Conservation (phyloP, 768 basidiomycete species). For the Mycena filopes region DNA sequence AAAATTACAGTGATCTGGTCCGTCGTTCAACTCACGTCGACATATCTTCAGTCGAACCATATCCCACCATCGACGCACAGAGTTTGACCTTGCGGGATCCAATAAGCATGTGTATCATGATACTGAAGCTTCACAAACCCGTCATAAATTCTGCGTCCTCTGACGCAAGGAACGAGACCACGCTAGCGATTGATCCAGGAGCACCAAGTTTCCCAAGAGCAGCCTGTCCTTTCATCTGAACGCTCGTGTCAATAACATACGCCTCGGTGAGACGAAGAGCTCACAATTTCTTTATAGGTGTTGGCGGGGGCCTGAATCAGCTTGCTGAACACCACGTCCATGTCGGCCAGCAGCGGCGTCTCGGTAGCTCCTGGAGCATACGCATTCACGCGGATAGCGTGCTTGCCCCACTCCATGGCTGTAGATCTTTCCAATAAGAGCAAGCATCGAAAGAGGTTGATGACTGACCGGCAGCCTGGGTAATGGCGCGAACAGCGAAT, state of each 20-base stretch:
- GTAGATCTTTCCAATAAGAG: background rate
- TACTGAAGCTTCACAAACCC: background rate
- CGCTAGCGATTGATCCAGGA: background rate
- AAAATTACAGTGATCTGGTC: too few relatives aligned
- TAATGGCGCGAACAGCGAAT: slow-evolving; percentile 30
- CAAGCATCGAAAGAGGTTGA: background rate
- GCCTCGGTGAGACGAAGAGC: background rate
- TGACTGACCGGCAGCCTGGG: slow-evolving; percentile 30
- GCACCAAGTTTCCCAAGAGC: background rate
- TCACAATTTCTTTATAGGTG: slow-evolving; percentile 4
- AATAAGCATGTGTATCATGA: background rate
- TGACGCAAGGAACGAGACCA: slow-evolving; percentile 20
- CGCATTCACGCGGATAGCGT: slow-evolving; percentile 34
- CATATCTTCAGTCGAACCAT: slow-evolving; percentile 10
- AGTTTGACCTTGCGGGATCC: slow-evolving; percentile 6
- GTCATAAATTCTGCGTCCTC: slow-evolving; percentile 11
- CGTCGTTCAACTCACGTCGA: background rate
- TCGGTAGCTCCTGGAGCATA: slow-evolving; percentile 32
- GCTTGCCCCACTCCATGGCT: slow-evolving; percentile 28
- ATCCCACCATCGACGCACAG: slow-evolving; percentile 11
- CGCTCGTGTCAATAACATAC: background rate
- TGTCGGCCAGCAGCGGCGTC: slow-evolving; percentile 16
- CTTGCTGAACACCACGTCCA: slow-evolving; percentile 5
- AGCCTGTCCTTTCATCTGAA: slow-evolving; percentile 1
- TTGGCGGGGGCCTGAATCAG: background rate